A percentile compares a stretch with the other conserved stretches of the same genome.
Conservation (phyloP, 768 basidiomycete genomes). For the Tricholoma matsutake region DNA sequence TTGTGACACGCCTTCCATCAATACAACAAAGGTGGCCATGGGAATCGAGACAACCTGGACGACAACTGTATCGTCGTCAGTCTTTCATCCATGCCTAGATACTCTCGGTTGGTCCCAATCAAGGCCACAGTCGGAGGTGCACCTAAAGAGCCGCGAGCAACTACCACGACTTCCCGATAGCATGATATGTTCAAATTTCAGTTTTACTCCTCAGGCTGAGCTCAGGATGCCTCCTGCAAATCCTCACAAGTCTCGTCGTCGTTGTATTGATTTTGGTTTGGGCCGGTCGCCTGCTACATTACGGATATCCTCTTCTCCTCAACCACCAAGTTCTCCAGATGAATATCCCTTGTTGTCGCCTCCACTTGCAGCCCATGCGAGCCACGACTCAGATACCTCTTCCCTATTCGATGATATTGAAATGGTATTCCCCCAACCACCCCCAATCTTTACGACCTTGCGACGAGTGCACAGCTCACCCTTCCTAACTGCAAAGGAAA, state of each 20-base stretch:
- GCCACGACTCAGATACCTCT: conserved; percentile 32
- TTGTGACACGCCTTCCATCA: background rate
- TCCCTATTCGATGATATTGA: conserved; percentile 36
- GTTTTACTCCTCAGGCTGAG: background rate
- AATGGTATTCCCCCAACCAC: conserved; percentile 42
- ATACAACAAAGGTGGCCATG: background rate
- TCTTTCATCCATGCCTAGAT: background rate
- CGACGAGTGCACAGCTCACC: background rate
- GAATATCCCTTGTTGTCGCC: conserved; percentile 25
- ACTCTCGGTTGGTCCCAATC: background rate
- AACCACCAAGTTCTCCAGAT: conserved; percentile 5
- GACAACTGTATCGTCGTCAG: background rate
- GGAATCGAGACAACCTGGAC: background rate
- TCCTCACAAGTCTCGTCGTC: conserved; percentile 28
- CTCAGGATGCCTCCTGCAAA: conserved; percentile 22
- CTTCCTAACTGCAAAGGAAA: background rate
- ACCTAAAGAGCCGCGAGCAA: background rate
- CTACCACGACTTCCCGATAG: background rate
- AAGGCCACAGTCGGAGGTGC: background rate
- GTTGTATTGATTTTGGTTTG: conserved; percentile 30
- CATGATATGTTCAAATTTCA: background rate
- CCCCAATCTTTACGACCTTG: conserved; percentile 20
- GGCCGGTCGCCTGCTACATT: conserved; percentile 13
- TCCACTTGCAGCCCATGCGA: conserved; percentile 25
- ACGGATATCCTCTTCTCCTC: conserved; percentile 7